Percentiles rank a stretch among this genome's conserved stretches.
Evolutionary conservation across 257 asterid species (phyloP).

Genomic region (Cordia subcordata): DNA sequence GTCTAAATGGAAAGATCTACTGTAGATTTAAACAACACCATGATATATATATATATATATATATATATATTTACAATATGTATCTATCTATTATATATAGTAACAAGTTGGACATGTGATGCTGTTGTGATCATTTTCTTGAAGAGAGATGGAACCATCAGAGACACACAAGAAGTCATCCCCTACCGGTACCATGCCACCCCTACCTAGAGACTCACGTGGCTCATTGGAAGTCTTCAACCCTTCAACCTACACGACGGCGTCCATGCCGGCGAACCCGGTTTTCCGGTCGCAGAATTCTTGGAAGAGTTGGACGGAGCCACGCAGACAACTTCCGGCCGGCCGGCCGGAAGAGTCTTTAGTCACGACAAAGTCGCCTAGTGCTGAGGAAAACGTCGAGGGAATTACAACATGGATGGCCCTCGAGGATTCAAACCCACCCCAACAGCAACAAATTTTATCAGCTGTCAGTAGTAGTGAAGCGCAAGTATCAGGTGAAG

Average conservation of each 20-base stretch:
- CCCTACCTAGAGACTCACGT: constrained; percentile 66
- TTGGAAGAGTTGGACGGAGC: constrained; percentile 41
- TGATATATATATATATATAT: neutral
- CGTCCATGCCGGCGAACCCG: constrained; percentile 17
- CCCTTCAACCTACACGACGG: constrained; percentile 37
- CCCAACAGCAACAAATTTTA: constrained; percentile 3
- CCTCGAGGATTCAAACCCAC: constrained; percentile 38
- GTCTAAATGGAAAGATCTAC: constrained; percentile 12
- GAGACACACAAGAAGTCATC: constrained; percentile 35
- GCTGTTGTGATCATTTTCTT: neutral
- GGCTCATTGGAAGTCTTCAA: constrained; percentile 89
- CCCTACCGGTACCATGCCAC: constrained; percentile 29
- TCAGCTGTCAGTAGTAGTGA: no score
- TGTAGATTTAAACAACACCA: neutral
- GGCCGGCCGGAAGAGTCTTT: constrained; percentile 20
- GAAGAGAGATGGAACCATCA: constrained; percentile 39
- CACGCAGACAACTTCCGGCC: constrained; percentile 14
- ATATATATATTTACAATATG: no score
- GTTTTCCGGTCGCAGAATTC: constrained; percentile 43
- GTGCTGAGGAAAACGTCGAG: constrained; percentile 25
- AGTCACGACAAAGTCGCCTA: constrained; percentile 20
- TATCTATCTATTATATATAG: neutral
- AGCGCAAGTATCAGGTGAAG: constrained; percentile 24
- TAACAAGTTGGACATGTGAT: neutral
- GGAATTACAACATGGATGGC: constrained; percentile 82